phyloP scores from a whole-genome alignment of 129 eudicot genomes.

The Lactuca sativa region DNA sequence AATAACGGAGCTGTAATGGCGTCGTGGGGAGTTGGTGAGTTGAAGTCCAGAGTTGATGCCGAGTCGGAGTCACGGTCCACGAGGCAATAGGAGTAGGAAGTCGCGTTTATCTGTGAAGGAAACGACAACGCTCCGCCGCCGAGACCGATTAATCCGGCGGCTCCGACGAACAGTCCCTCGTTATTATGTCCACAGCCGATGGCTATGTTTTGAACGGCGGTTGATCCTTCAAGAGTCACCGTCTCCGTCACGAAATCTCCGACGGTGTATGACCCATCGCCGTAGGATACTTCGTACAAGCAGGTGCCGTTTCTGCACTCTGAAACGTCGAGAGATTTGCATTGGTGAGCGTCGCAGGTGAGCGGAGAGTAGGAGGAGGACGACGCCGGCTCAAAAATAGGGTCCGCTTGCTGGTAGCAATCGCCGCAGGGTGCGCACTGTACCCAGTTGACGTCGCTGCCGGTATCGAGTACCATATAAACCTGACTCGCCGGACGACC shows the following conservation, averaged over 20 bases:
- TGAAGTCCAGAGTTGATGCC: conserved; percentile 70
- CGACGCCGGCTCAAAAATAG: conserved; percentile 69
- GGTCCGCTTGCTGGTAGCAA: conserved; percentile 88
- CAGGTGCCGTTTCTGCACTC: conserved; percentile 77
- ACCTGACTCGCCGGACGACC: conserved; percentile 71
- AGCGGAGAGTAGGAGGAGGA: conserved; percentile 63
- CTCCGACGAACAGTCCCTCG: conserved; percentile 87
- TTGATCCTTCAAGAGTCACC: conserved; percentile 50
- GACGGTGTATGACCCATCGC: conserved; percentile 92
- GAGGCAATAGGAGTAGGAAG: conserved; percentile 75
- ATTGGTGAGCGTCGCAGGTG: conserved; percentile 59
- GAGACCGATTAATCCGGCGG: conserved; percentile 90
- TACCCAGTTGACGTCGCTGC: conserved; percentile 93
- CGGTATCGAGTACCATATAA: conserved; percentile 87
- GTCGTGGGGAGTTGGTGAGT: conserved; percentile 43
- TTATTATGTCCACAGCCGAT: conserved; percentile 92
- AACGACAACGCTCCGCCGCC: conserved; percentile 86
- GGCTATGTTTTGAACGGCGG: conserved; percentile 51
- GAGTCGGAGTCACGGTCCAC: conserved; percentile 84
- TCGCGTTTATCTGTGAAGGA: conserved; percentile 75
- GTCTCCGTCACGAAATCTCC: conserved; percentile 85
- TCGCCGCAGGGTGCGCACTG: conserved; percentile 96
- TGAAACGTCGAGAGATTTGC: conserved; percentile 75
- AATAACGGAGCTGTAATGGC: conserved; percentile 66
- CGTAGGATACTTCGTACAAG: conserved; percentile 85